phyloP scores from a whole-genome alignment of 192 early-diverging fungal species.

The Gaertneriomyces sp. region DNA sequence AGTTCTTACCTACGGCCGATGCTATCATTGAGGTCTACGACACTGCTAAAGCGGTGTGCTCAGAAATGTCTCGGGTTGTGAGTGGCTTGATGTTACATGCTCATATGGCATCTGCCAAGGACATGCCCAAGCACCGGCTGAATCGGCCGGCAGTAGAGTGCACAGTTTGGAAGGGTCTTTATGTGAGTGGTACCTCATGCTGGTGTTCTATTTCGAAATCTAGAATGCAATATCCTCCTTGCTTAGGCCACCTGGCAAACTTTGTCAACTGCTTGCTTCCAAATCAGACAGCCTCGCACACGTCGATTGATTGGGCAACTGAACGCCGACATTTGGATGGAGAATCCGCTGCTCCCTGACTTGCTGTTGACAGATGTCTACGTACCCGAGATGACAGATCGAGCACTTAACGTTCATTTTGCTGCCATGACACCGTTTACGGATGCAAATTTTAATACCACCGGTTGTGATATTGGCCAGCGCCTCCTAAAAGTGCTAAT shows the following conservation, averaged over 20 bases:
- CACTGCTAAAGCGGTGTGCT: slow-evolving; percentile 9
- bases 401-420: slow-evolving; percentile 29
- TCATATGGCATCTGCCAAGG: neutral
- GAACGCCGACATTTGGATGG: slow-evolving; percentile 40
- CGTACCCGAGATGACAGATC: slow-evolving; percentile 26
- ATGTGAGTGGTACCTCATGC: slow-evolving; percentile 14
- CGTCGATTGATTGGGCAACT: slow-evolving; percentile 35
- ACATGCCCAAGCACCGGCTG: neutral
- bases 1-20: slow-evolving; percentile 42
- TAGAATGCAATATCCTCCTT: neutral
- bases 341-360: slow-evolving; percentile 52
- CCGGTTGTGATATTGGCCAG: slow-evolving; percentile 30
- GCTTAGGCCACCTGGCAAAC: slow-evolving; percentile 32
- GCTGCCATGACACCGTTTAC: slow-evolving; percentile 39
- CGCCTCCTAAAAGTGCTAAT: slow-evolving; percentile 38
- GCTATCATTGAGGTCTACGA: slow-evolving; percentile 21
- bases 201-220: neutral
- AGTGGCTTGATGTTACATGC: slow-evolving; percentile 7
- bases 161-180: slow-evolving; percentile 42
- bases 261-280: slow-evolving; percentile 36
- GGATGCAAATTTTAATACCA: slow-evolving; percentile 38
- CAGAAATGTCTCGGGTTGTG: slow-evolving; percentile 19
- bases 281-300: slow-evolving; percentile 27
- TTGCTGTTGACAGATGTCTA: slow-evolving; percentile 45
- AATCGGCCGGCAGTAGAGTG: slow-evolving; percentile 34